phyloP scores from a whole-genome alignment of 2,329 filamentous ascomycete genomes.

The Hansfordia pulvinata region DNA sequence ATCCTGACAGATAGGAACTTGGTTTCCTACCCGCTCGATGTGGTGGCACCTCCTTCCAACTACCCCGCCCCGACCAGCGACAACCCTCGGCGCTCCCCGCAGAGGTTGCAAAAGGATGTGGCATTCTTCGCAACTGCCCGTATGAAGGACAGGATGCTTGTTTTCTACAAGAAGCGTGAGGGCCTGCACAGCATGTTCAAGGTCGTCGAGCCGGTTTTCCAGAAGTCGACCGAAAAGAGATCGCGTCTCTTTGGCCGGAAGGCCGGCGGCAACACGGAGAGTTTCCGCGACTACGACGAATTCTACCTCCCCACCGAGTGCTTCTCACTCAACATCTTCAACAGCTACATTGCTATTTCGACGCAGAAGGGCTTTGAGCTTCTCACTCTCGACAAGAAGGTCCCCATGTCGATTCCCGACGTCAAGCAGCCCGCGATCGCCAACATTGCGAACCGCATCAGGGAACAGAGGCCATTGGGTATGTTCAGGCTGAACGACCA shows the following conservation, averaged over 20 bases:
- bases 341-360: slow-evolving; percentile 81
- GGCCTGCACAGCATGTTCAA: slow-evolving; percentile 89
- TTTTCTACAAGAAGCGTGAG: slow-evolving; percentile 96
- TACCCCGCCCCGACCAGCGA: slow-evolving; percentile 52
- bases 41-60: slow-evolving; percentile 52
- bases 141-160: slow-evolving; percentile 91
- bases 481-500: slow-evolving; percentile 94
- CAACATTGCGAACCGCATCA: slow-evolving; percentile 74
- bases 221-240: slow-evolving; percentile 79
- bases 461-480: slow-evolving; percentile 71
- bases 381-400: slow-evolving; percentile 92
- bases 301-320: slow-evolving; percentile 97
- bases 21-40: slow-evolving; percentile 87
- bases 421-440: slow-evolving; percentile 64
- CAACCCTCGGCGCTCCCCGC: slow-evolving; percentile 71
- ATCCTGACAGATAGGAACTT: slow-evolving; percentile 84
- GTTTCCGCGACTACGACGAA: slow-evolving; percentile 96
- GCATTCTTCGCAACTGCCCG: slow-evolving; percentile 91
- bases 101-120: slow-evolving; percentile 84
- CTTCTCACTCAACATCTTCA: slow-evolving; percentile 90
- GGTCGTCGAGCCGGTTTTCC: slow-evolving; percentile 88
- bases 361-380: slow-evolving; percentile 91
- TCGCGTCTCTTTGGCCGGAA: slow-evolving; percentile 48
- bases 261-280: slow-evolving; percentile 67
- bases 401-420: slow-evolving; percentile 86